Evolutionary conservation across 1,284 basidiomycete species (phyloP).

Genomic region (Quambalaria eucalypti): DNA sequence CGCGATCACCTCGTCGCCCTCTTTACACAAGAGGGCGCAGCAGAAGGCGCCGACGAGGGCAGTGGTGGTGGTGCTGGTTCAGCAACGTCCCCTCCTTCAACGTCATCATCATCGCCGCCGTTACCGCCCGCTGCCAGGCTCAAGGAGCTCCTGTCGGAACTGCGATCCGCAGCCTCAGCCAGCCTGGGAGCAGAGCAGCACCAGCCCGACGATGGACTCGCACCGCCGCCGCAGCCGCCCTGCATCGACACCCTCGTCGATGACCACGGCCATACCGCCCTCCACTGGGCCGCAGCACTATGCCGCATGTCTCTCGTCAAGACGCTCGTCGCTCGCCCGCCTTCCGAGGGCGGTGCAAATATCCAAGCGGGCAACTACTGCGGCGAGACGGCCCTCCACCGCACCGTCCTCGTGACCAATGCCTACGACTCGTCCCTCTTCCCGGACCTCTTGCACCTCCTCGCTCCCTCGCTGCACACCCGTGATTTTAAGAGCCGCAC

Average conservation of each 20-base stretch:
- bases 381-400: conserved; percentile 88
- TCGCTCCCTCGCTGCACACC: conserved; percentile 71
- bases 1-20: conserved; percentile 36
- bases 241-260: conserved; percentile 61
- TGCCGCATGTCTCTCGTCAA: conserved; percentile 53
- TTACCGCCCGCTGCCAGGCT: conserved; percentile 4
- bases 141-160: conserved; percentile 19
- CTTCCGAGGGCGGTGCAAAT: conserved; percentile 44
- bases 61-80: conserved; percentile 11
- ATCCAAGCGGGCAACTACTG: conserved; percentile 59
- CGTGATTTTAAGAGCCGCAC: conserved; percentile 81
- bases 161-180: conserved; percentile 52
- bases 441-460: conserved; percentile 56
- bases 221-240: conserved; percentile 56
- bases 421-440: conserved; percentile 70
- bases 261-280: conserved; percentile 84
- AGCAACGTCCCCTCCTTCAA: background rate
- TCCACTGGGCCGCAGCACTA: conserved; percentile 86
- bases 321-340: conserved; percentile 54
- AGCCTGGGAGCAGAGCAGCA: conserved; percentile 58
- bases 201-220: conserved; percentile 59
- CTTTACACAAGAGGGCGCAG: conserved; percentile 28
- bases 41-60: conserved; percentile 9
- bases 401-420: conserved; percentile 81
- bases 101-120: too few relatives aligned